Base-by-base conservation (phyloP, 495 filamentous ascomycete species). In the Tuber melanosporum region DNA sequence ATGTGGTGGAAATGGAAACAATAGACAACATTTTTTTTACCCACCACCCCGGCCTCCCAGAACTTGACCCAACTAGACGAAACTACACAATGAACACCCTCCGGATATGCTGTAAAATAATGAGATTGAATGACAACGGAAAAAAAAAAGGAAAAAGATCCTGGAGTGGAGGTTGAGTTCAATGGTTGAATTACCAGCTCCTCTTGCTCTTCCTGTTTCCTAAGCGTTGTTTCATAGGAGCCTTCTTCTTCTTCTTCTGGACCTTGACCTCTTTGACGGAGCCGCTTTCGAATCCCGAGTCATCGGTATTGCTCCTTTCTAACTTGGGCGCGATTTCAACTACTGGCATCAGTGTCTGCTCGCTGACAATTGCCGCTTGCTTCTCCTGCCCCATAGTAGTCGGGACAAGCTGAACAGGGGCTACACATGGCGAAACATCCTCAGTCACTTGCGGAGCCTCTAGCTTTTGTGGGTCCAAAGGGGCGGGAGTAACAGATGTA, bases 241-340 rank as follows among this genome's bases (percentile, higher is more conserved):
- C 71, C 57, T 80, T 80, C 71, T 74, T 79, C 77, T 80, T 80
- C 74, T 80, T 80, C 78, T 75, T 80, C 62, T 80, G 78, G 14
- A 80, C 74, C 71, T 79, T 77, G 15, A 47, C 47, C 41, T 44
- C 74, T 47, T 76, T 73, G 47, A 70, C 45, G 71, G 75, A 75
- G 70, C 41, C 47, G 39, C 70, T 52, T n/a, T 73, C 70, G 20
- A 62, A 71, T 8, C 70, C 66, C 19, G 74, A 44, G 36, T 62
- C 45, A 15, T 71, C 20, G 44, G 42, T 66, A n/a, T 72, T 44
- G 45, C 41, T 57, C 39, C 19, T 39, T 72, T 76, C 74, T 32
- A 70, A n/a, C 70, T 78, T 74, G 46, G 71, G 70, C 32, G 57
- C 57, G 57, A 66, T 57, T 47, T 72, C 74, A 43, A 66, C 74